A percentile compares a stretch with the other conserved stretches of the same genome.
Evolutionary conservation across 495 filamentous ascomycete genomes (phyloP).

Genomic region (Tetracladium setigerum): DNA sequence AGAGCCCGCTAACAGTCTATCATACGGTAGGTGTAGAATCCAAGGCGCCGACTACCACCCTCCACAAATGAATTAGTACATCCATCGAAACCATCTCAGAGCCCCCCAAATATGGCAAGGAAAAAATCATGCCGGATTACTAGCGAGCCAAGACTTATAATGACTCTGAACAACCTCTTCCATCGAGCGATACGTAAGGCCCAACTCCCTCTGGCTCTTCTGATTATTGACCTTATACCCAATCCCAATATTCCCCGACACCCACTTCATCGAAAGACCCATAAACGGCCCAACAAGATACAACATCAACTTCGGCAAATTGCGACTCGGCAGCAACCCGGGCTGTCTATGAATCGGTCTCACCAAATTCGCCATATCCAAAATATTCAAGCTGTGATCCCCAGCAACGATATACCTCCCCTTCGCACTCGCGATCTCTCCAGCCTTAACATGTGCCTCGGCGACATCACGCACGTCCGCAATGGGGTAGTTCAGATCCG

Average conservation of each 20-base stretch:
- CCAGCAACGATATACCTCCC: too few species aligned
- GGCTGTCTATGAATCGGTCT: neutral
- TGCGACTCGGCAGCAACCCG: slow-evolving; percentile 10
- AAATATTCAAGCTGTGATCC: neutral
- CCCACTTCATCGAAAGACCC: slow-evolving; percentile 15
- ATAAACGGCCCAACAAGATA: slow-evolving; percentile 13
- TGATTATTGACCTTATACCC: slow-evolving; percentile 15
- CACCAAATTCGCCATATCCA: neutral
- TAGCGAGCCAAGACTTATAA: slow-evolving; percentile 11
- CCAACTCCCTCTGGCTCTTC: slow-evolving; percentile 14
- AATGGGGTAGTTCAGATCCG: too few species aligned
- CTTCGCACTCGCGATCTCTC: too few species aligned
- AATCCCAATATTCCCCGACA: slow-evolving; percentile 13
- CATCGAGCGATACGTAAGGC: slow-evolving; percentile 13
- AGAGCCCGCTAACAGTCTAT: too few species aligned
- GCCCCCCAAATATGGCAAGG: neutral
- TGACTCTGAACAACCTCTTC: slow-evolving; percentile 17
- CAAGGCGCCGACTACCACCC: too few species aligned
- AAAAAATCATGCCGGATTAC: neutral
- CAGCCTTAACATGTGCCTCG: too few species aligned
- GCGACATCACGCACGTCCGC: too few species aligned
- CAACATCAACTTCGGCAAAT: slow-evolving; percentile 12
- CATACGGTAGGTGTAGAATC: too few species aligned
- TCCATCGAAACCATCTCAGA: too few species aligned
- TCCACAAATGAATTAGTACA: too few species aligned